Base-by-base conservation (phyloP, 2,329 filamentous ascomycete genomes). In the Aureobasidium sp. region DNA sequence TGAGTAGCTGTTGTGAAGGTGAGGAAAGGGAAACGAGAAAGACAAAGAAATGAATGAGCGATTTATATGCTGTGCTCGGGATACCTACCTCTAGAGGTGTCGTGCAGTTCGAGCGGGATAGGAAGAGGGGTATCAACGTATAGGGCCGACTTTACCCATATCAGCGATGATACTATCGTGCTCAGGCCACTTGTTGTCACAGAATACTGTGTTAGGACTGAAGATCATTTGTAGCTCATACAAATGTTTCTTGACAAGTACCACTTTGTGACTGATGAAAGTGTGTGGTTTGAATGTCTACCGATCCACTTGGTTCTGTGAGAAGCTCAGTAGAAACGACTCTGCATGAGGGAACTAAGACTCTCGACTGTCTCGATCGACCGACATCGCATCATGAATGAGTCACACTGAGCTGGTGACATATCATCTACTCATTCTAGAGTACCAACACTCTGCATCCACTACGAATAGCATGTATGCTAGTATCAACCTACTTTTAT, bases 21-120 rank as follows among this genome's bases (percentile, higher is more conserved):
- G n/a, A 20, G 4, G 18, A 15, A 16, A 27, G 9, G 31, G 25
- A 25, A 50, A 40, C 16, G 27, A 38, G 13, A 23, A 16, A 20
- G 31, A 18, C 10, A 20, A 23, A 29, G 33, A 1, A 15, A 27
- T 6, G 4, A 29, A 23, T 61, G 58, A 36, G 45, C 31, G 23
- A 61, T 61, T 50, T 61, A 61, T 61, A 48, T 29, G 45, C 40
- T 23, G 45, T 50, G 23, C 58, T 61, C 58, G 58, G 58, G n/a
- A 15, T 50, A 61, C 58, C 58, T 61, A 50, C 58, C 58, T 61
- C 43, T 61, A 50, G 43, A 40, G 58, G 58, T 40, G 16, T 61
- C 33, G 33, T 61, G 58, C 58, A 61, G 58, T 38, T 47, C 36
- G 16, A 47, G 55, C 42, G 55, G 55, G 55, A n/a, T 29, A 33